Conservation (phyloP, 1,284 basidiomycete genomes). For the Peniophora sp. region DNA sequence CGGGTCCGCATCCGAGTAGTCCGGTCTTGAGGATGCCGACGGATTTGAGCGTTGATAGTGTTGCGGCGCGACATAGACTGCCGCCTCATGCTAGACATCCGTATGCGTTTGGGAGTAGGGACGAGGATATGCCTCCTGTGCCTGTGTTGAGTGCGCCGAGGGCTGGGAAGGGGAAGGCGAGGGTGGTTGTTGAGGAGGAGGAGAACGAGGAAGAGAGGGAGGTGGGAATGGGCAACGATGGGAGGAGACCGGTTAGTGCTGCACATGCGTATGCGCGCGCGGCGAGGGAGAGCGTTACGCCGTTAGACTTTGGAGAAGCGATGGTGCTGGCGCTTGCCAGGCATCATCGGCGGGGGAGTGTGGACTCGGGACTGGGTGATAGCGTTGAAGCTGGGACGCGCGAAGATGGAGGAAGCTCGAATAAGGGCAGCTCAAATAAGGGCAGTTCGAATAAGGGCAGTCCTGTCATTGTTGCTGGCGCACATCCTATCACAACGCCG, state of each 20-base stretch:
- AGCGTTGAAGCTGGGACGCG: slow-evolving; percentile 24
- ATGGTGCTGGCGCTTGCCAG: slow-evolving; percentile 15
- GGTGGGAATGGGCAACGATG: too few species aligned
- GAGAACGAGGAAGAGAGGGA: too few species aligned
- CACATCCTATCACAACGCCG: neutral
- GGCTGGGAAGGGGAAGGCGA: neutral
- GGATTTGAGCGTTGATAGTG: slow-evolving; percentile 19
- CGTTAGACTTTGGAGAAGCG: slow-evolving; percentile 25
- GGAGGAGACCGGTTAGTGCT: neutral
- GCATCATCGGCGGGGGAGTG: slow-evolving; percentile 20
- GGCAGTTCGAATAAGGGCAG: neutral
- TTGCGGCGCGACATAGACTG: slow-evolving; percentile 40
- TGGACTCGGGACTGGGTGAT: slow-evolving; percentile 41
- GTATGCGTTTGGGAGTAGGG: slow-evolving; percentile 17
- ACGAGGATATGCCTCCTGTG: neutral
- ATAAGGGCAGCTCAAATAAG: neutral
- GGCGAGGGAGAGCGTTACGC: slow-evolving; percentile 3
- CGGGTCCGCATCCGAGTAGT: slow-evolving; percentile 33
- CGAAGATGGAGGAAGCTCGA: neutral
- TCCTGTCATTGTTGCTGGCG: too few species aligned
- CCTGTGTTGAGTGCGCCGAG: neutral
- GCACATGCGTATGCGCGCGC: slow-evolving; percentile 10
- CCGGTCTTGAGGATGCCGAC: slow-evolving; percentile 2
- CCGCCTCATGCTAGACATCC: slow-evolving; percentile 37
- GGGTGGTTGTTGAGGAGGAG: too few species aligned